Base-by-base conservation (phyloP, 352 stramenopile species). In the Globisporangium middletonii region DNA sequence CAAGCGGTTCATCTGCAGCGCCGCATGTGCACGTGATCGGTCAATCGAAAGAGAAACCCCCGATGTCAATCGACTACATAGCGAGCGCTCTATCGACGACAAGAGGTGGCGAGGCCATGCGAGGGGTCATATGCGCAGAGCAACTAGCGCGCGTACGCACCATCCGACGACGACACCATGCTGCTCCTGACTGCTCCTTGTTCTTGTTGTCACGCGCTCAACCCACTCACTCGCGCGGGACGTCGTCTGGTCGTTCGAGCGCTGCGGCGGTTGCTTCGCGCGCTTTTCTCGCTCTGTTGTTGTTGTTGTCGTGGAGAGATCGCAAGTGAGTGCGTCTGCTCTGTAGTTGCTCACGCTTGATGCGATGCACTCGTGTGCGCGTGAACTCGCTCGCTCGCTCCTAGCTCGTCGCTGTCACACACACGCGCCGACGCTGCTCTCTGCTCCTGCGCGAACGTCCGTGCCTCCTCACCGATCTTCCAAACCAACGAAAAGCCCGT, bases 1-100 rank as follows among this genome's bases (percentile, higher is more conserved):
- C 78, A n/a, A 83, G 77, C 52, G 72, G 67, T 64, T 92, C 83
- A 45, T 94, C 83, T 89, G 52, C 43, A 63, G n/a, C 4, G 3
- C 15, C n/a, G 8, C 50, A 42, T 1, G 7, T 38, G 23, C 42
- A 26, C 19, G 26, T 16, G 7, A 8, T 13, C 35, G 57, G 16
- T 26, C 27, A 48, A 30, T 30, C 33, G 42, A 53, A 35, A 51
- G 13, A 47, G 33, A 47, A 46, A 13, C n/a, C 30, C 27, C n/a
- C 26, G 27, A 23, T 19, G 35, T 19, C 6, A 28, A 47, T 53
- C 51, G 23, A 23, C 23, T 23, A 23, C 23, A 23, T 23, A 23
- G 30, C 7, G n/a, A 23, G 23, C 23, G 23, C 23, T 23, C 52
- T 52, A 35, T 37, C 41, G 35, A 28, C 46, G 43, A 53, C 56